Evolutionary conservation across 306 rosid genomes (phyloP), one percentile per base, ranked within the genome.

Genomic region (Quercus engelmannii): DNA sequence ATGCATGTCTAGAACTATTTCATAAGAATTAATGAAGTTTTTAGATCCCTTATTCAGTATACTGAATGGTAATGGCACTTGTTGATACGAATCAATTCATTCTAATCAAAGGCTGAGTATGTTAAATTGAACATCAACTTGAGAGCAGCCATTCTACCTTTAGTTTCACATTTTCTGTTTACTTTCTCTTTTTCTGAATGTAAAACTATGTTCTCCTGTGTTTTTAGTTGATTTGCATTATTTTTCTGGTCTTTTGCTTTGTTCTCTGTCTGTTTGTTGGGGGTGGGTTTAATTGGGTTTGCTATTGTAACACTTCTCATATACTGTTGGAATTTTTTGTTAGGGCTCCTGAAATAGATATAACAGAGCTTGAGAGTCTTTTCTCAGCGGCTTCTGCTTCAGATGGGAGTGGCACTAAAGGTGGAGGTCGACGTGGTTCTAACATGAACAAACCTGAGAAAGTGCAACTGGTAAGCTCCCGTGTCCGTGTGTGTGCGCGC

Each of bases 301-400:
- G 49, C 41, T 73, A 67, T 63, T 80, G 68, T 80, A 78, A 65
- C 65, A 73, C 73, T 81, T 84, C 85, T 80, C 81, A 86, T 72
- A 75, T 81, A 26, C 76, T 72, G 10, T 59, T 71, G 79, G 18
- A 79, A 69, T 18, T 74, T 73, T 87, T 82, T 87, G 64, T 71
- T 71, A 95, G 99, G 91, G 94, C 97, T 76, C 98, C 98, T 69
- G 98, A 95, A 86, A 95, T 95, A 79, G 99, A 95, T 88, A 91
- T 92, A 83, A 86, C 99, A 75, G 99, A 95, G 87, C 99, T 95
- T 73, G 97, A 95, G 90, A 92, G 85, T 82, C 89, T 95, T 72
- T 95, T 95, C 89, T 92, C 99, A 76, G 97, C 97, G 64, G 92
- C 99, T 70, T 83, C 97, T 83, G 86, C 88, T 77, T 83, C 99